Evolutionary conservation across 164 flowering plant species (phyloP), one percentile per base, ranked within the genome.

Genomic region (Vitis rupestris): DNA sequence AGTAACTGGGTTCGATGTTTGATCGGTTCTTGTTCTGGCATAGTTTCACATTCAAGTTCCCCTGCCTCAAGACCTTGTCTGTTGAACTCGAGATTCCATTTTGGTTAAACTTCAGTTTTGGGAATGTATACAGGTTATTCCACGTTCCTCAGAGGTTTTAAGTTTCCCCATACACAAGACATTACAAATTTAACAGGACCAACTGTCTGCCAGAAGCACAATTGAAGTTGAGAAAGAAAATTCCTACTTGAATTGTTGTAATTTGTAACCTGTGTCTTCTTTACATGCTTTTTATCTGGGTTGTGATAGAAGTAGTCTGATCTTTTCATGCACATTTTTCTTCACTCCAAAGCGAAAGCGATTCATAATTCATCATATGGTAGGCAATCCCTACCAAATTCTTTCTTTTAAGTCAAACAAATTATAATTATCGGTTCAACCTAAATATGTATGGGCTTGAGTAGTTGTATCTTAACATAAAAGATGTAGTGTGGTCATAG

Each of bases 11-110:
- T 14, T 61, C 8, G 11, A 30, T 15, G 15, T 11, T 31, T 31
- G 37, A 61, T 50, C 27, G n/a, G 19, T 64, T 51, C 64, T 62
- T 61, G 52, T 53, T n/a, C 55, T 29, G 8, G 16, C 52, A 3
- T 19, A 55, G 23, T 54, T 37, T 70, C 30, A 54, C 65, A 54
- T 63, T 56, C 13, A 9, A 27, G 48, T 37, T 37, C 53, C 6
- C 51, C 53, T n/a, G 55, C 37, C n/a, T n/a, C n/a, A 70, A 48
- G 27, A 23, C 27, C 27, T 23, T 44, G 44, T 54, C 73, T 54
- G 16, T 17, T 37, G 10, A 59, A 9, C 30, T 48, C 54, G 17
- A 50, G 10, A 27, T 68, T 49, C 8, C 19, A 4, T 12, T 59
- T 27, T 68, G 10, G 14, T 68, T 49, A 23, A 27, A 49, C 9